Conservation (phyloP, 306 rosid genomes). For the Herpetospermum pedunculosum region DNA sequence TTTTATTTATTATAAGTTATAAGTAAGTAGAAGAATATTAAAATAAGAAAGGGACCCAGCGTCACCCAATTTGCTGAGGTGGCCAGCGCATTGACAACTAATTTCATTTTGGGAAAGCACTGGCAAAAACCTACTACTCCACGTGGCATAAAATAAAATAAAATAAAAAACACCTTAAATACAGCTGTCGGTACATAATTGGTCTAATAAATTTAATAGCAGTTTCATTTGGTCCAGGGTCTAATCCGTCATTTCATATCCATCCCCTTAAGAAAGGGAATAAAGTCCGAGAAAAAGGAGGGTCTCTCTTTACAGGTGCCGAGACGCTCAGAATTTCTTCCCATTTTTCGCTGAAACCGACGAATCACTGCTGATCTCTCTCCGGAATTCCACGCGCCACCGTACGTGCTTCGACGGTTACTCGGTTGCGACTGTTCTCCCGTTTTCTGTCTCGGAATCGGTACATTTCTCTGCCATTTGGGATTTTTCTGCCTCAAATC, state of each 20-base stretch:
- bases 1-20: no score
- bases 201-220: neutral
- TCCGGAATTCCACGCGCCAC: slow-evolving; percentile 23
- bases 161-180: neutral
- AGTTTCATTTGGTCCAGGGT: neutral
- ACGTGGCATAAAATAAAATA: neutral
- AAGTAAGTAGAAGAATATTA: neutral
- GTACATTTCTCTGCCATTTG: neutral
- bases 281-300: slow-evolving; percentile 12
- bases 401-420: slow-evolving; percentile 26
- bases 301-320: slow-evolving; percentile 18
- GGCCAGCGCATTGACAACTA: neutral
- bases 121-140: neutral
- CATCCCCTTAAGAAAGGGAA: neutral
- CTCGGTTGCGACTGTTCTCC: slow-evolving; percentile 10
- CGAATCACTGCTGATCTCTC: slow-evolving; percentile 12
- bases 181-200: neutral
- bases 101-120: neutral
- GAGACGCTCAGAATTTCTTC: slow-evolving; percentile 15
- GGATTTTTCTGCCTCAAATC: neutral
- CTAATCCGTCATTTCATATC: neutral
- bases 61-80: neutral
- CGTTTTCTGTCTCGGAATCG: slow-evolving; percentile 26
- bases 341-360: neutral
- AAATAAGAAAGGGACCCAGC: neutral